Conservation (phyloP, 108 stramenopile species). For the Conticribra weissflogii region DNA sequence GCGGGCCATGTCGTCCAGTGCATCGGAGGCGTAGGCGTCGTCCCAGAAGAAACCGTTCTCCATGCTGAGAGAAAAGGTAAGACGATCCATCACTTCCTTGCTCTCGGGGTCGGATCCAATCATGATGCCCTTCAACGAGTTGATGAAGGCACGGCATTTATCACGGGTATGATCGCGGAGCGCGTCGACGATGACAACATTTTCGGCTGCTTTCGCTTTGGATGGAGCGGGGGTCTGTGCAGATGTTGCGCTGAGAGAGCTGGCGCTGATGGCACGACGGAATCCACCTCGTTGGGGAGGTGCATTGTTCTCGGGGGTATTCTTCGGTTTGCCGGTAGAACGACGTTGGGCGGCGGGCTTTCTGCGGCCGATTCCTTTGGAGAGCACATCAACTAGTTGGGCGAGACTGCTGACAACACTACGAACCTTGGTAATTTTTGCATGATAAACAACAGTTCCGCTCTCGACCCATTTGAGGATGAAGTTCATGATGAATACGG, state of each 20-base stretch:
- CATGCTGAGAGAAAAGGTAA: constrained; percentile 88
- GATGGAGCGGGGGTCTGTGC: constrained; percentile 39
- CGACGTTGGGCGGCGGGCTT: constrained; percentile 58
- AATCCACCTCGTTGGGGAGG: constrained; percentile 45
- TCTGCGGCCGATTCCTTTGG: constrained; percentile 76
- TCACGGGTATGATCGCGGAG: constrained; percentile 91
- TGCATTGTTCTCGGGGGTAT: constrained; percentile 41
- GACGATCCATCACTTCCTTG: constrained; percentile 77
- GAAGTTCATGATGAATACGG: constrained; percentile 66
- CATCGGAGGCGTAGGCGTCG: constrained; percentile 91
- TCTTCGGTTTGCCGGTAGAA: constrained; percentile 50
- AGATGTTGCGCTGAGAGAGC: constrained; percentile 53
- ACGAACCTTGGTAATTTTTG: constrained; percentile 69
- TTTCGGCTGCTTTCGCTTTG: constrained; percentile 11
- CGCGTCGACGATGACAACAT: constrained; percentile 82
- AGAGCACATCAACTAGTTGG: constrained; percentile 67
- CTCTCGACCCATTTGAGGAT: constrained; percentile 84
- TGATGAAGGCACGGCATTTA: constrained; percentile 77
- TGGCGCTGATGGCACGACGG: constrained; percentile 72
- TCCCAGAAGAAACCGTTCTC: constrained; percentile 98
- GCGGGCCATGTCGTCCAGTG: constrained; percentile 83
- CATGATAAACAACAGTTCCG: constrained; percentile 57
- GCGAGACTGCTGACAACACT: constrained; percentile 61
- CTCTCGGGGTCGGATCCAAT: constrained; percentile 62
- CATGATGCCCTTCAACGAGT: constrained; percentile 79